These are phyloP conservation scores for Cercospora berteroae DNA, from an alignment of 2,329 filamentous ascomycete genomes.

Conservation along the genomic window DNA sequence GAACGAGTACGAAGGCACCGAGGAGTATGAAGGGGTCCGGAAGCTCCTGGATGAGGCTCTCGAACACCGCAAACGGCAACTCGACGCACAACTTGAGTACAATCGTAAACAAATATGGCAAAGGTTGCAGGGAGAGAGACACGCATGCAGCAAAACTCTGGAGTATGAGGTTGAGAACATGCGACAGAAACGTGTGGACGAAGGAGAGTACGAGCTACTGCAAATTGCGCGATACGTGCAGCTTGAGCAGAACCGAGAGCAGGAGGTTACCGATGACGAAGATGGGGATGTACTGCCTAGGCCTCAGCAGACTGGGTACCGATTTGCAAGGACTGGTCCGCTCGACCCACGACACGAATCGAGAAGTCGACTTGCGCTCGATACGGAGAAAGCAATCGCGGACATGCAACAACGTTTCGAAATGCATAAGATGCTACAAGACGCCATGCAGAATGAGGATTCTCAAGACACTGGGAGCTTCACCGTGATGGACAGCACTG, in stretches of 20 bases:
- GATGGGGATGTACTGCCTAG: slow-evolving; percentile 38
- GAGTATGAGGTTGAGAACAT: slow-evolving; percentile 36
- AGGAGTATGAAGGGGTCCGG: slow-evolving; percentile 46
- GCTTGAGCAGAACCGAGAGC: slow-evolving; percentile 6
- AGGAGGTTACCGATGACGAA: slow-evolving; percentile 37
- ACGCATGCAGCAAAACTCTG: slow-evolving; percentile 38
- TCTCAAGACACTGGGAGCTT: slow-evolving; percentile 34
- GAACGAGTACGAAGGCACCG: slow-evolving; percentile 50
- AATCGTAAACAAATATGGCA: slow-evolving; percentile 41
- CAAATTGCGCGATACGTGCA: slow-evolving; percentile 28
- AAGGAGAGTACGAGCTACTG: slow-evolving; percentile 35
- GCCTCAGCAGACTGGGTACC: slow-evolving; percentile 38
- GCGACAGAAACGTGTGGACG: slow-evolving; percentile 31
- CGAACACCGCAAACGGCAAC: slow-evolving; percentile 40
- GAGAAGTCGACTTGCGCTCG: slow-evolving; percentile 31
- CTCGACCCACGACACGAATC: slow-evolving; percentile 33
- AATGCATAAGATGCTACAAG: slow-evolving; percentile 27
- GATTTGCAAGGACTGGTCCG: slow-evolving; percentile 25
- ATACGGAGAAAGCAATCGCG: slow-evolving; percentile 26
- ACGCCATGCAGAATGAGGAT: slow-evolving; percentile 32
- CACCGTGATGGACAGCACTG: slow-evolving; percentile 43
- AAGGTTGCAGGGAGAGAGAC: slow-evolving; percentile 39
- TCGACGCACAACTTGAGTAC: slow-evolving; percentile 41
- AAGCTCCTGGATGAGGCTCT: slow-evolving; percentile 49
- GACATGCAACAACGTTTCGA: slow-evolving; percentile 28